Evolutionary conservation across 371 early-diverging fungal genomes (phyloP), one percentile per base, ranked within the genome.

Genomic region (Syncephalastrum monosporum): DNA sequence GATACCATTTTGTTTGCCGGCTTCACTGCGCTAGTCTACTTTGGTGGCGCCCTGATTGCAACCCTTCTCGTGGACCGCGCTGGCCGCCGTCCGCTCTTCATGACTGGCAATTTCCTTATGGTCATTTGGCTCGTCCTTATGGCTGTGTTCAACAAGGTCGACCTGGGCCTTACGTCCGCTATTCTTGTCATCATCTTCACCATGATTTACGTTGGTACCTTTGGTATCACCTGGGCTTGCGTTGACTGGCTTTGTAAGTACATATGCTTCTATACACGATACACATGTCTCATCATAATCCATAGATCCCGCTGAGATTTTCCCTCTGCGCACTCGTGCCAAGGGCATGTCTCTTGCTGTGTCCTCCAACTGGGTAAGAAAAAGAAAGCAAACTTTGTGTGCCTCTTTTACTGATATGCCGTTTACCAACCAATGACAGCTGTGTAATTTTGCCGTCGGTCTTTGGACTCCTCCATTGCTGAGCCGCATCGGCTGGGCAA

Each of bases 241-340:
- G 68, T 71, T 14, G 71, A 68, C 47, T 74, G 71, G 71, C 46
- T 71, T 17, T 71, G 69, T 68, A 67, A 58, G 70, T 65, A 19
- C 16, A 50, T 1, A 13, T 4, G n/a, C 7, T 12, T 16, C 14
- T 53, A 19, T 23, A 5, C 29, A 72, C 49, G 19, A 45, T 56
- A 70, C 69, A 60, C 55, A 63, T 33, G 43, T 65, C 53, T 57
- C 77, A 44, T 75, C 68, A 15, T 0, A 1, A 45, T 21, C 25
- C 25, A 16, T 61, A 69, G 73, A 83, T 61, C 85, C 83, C 60
- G 79, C 85, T 19, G 88, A 88, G 61, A 82, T 88, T 64, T 84
- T 72, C 46, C 72, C 76, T 1, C 60, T 72, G 55, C 76, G 73
- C 21, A 61, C 70, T 15, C 61, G 77, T 55, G 69, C 71, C 25